phyloP scores from a whole-genome alignment of 1,139 yeast genomes.

The Sugiyamaella paludigena region DNA sequence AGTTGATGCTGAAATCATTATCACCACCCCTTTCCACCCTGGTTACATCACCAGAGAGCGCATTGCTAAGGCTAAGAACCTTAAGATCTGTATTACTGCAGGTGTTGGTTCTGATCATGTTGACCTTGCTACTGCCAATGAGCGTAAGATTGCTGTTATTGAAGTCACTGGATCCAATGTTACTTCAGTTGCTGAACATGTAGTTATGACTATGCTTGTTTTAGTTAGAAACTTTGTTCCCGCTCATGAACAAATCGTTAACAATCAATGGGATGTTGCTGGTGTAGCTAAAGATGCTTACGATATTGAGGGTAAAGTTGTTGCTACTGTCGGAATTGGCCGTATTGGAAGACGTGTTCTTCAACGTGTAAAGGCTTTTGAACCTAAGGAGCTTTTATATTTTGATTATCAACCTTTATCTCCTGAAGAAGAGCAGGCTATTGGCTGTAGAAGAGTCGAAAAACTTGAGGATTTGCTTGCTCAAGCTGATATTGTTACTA shows the following conservation, averaged over 20 bases:
- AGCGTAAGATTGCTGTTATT: constrained; percentile 57
- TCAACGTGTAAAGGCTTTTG: constrained; percentile 69
- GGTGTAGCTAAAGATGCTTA: constrained; percentile 69
- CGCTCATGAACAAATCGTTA: constrained; percentile 63
- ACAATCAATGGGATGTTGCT: constrained; percentile 73
- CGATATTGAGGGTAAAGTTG: constrained; percentile 70
- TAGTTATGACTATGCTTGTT: constrained; percentile 64
- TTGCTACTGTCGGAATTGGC: constrained; percentile 79
- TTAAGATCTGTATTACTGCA: constrained; percentile 71
- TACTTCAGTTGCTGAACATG: constrained; percentile 78
- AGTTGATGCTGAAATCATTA: constrained; percentile 68
- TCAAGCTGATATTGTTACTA: constrained; percentile 68
- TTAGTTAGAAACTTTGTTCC: constrained; percentile 75
- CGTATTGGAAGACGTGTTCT: constrained; percentile 75
- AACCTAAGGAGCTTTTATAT: constrained; percentile 68
- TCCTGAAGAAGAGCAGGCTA: constrained; percentile 52
- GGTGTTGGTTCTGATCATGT: constrained; percentile 87
- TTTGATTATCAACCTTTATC: constrained; percentile 73
- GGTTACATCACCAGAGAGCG: constrained; percentile 68
- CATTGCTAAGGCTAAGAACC: constrained; percentile 64
- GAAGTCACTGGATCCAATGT: constrained; percentile 84
- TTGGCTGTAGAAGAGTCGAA: constrained; percentile 59
- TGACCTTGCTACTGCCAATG: constrained; percentile 69
- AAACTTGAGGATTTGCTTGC: constrained; percentile 63
- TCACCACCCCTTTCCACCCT: constrained; percentile 81